Evolutionary conservation across 2,329 filamentous ascomycete genomes (phyloP).

Genomic region (Diplocarpon mali): DNA sequence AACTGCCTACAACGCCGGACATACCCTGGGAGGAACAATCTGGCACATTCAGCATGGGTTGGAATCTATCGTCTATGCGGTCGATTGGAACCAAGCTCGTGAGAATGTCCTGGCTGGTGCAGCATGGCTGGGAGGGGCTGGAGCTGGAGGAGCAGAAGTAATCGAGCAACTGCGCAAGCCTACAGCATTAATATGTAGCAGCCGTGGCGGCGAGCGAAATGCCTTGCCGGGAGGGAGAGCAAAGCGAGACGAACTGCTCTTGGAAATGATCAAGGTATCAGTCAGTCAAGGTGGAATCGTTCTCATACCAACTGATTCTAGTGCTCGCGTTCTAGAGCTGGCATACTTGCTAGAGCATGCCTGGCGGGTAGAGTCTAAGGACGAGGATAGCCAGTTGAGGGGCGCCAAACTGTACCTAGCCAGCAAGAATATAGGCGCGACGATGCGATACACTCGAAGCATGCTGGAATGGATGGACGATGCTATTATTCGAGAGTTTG

Average conservation of each 20-base stretch:
- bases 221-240: slow-evolving; percentile 61
- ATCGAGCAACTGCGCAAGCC: slow-evolving; percentile 89
- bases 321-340: slow-evolving; percentile 84
- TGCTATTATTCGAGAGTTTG: slow-evolving; percentile 83
- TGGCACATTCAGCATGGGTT: slow-evolving; percentile 97
- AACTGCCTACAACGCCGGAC: slow-evolving; percentile 92
- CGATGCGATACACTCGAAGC: slow-evolving; percentile 81
- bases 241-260: slow-evolving; percentile 74
- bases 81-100: slow-evolving; percentile 96
- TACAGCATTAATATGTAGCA: slow-evolving; percentile 87
- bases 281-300: slow-evolving; percentile 79
- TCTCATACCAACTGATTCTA: slow-evolving; percentile 87
- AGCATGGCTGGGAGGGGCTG: slow-evolving; percentile 80
- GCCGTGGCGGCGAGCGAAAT: slow-evolving; percentile 62
- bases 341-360: slow-evolving; percentile 87
- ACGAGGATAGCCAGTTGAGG: slow-evolving; percentile 40
- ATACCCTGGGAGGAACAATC: slow-evolving; percentile 92
- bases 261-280: slow-evolving; percentile 72
- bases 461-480: slow-evolving; percentile 99
- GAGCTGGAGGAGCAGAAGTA: slow-evolving; percentile 73
- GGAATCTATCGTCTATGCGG: slow-evolving; percentile 93
- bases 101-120: slow-evolving; percentile 92
- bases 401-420: slow-evolving; percentile 65
- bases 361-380: slow-evolving; percentile 59
- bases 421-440: slow-evolving; percentile 75